Percentiles rank a stretch among this genome's conserved stretches.
Conservation (phyloP, 768 basidiomycete species). For the Rhodosporidiobolus sp. region DNA sequence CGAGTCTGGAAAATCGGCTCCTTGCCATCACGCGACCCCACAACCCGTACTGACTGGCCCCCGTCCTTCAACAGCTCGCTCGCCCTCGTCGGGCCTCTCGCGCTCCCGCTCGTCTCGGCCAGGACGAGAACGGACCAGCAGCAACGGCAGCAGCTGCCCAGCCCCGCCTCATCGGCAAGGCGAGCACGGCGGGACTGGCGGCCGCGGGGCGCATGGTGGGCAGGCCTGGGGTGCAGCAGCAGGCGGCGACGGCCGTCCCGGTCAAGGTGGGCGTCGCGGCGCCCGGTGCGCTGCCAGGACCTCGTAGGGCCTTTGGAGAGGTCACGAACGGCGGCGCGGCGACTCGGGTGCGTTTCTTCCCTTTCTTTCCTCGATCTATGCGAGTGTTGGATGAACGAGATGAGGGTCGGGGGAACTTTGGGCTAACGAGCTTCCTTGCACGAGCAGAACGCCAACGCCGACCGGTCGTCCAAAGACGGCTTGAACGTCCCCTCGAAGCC, state of each 20-base stretch:
- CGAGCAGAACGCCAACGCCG: background rate
- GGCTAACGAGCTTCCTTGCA: background rate
- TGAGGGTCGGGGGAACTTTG: background rate
- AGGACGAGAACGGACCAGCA: slow-evolving; percentile 24
- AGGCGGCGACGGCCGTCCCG: background rate
- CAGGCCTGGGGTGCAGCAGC: background rate
- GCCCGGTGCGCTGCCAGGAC: background rate
- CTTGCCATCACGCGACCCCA: background rate
- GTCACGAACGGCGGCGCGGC: slow-evolving; percentile 28
- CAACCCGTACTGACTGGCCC: background rate
- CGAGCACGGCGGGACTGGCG: background rate
- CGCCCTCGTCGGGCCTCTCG: slow-evolving; percentile 31
- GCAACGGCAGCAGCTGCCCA: background rate
- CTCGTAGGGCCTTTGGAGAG: slow-evolving; percentile 24
- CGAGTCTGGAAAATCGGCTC: background rate
- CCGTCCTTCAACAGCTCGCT: slow-evolving; percentile 11
- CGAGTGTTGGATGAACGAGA: background rate
- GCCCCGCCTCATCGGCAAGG: slow-evolving; percentile 6
- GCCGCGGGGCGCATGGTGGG: background rate
- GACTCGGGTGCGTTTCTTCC: slow-evolving; percentile 11
- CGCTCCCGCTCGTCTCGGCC: slow-evolving; percentile 22
- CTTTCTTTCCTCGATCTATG: background rate
- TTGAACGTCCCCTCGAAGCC: slow-evolving; percentile 24
- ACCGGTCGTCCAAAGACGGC: slow-evolving; percentile 28
- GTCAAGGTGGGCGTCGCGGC: background rate